Conservation (phyloP, 495 filamentous ascomycete genomes). For the Immersiella caudata region DNA sequence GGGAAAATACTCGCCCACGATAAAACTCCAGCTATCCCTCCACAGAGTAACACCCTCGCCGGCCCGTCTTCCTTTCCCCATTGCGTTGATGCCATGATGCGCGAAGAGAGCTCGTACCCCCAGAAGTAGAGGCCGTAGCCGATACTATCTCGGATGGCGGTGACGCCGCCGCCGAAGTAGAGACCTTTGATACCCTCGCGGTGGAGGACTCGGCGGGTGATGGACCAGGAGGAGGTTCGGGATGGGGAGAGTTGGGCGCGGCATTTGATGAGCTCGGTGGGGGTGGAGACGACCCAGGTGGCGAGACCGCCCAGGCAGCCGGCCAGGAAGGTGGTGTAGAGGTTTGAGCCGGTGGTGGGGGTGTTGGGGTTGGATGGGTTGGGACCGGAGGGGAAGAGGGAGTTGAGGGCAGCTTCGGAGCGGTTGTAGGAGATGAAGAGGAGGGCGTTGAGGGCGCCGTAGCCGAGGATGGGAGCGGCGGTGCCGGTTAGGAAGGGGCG, state of each 20-base stretch:
- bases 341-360: slow-evolving; percentile 33
- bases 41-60: slow-evolving; percentile 72
- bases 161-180: slow-evolving; percentile 77
- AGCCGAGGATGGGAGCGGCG: slow-evolving; percentile 80
- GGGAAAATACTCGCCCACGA: slow-evolving; percentile 90
- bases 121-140: slow-evolving; percentile 95
- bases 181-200: slow-evolving; percentile 68
- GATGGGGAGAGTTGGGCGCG: slow-evolving; percentile 59
- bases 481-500: slow-evolving; percentile 59
- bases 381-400: slow-evolving; percentile 33
- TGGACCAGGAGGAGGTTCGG: slow-evolving; percentile 55
- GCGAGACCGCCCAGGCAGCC: slow-evolving; percentile 78
- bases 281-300: slow-evolving; percentile 78
- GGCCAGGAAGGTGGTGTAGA: slow-evolving; percentile 68
- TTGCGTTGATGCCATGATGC: slow-evolving; percentile 42
- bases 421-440: slow-evolving; percentile 87
- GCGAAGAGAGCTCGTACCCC: slow-evolving; percentile 76
- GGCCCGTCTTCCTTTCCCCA: slow-evolving; percentile 40
- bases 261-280: slow-evolving; percentile 87
- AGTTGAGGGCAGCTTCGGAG: slow-evolving; percentile 59
- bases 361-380: slow-evolving; percentile 9
- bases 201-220: slow-evolving; percentile 63
- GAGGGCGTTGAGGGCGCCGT: slow-evolving; percentile 85
- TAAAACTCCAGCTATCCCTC: slow-evolving; percentile 79
- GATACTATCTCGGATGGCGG: slow-evolving; percentile 77